Evolutionary conservation across 176 grass and related monocot genomes (phyloP).

Genomic region (Carex scoparia): DNA sequence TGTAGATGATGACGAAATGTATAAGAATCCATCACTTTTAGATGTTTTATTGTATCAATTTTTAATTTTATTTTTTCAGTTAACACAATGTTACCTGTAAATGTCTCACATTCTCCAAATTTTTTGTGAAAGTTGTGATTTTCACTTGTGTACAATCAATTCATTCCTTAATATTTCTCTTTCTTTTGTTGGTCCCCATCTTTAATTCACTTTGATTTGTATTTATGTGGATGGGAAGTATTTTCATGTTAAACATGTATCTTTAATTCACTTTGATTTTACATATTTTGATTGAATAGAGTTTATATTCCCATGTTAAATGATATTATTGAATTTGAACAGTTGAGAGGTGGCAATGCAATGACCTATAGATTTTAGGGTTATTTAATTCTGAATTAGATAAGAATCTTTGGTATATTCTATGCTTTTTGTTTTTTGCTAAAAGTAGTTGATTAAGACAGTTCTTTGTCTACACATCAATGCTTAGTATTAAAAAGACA

Average conservation of each 20-base stretch:
- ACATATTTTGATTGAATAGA: too few species aligned
- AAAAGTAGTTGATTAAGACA: background rate
- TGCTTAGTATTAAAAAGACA: background rate
- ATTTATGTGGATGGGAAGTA: background rate
- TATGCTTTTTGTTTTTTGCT: background rate
- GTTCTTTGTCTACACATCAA: background rate
- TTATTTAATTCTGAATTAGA: background rate
- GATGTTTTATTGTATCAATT: conserved; percentile 4
- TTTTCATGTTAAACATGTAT: background rate
- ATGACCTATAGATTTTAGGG: background rate
- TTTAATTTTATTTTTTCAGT: conserved; percentile 5
- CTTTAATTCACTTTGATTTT: too few species aligned
- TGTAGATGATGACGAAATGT: background rate
- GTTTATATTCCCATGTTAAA: background rate
- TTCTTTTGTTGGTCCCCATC: background rate
- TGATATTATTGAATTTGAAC: background rate
- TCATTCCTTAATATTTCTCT: background rate
- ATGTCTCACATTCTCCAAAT: conserved; percentile 8
- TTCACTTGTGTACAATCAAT: background rate
- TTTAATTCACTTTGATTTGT: background rate
- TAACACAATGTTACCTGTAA: conserved; percentile 20
- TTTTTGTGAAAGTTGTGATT: background rate
- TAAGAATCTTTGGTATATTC: background rate
- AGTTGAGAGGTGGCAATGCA: background rate
- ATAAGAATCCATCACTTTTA: background rate